phyloP scores from a whole-genome alignment of 2,329 filamentous ascomycete genomes.

The Diplodia intermedia region DNA sequence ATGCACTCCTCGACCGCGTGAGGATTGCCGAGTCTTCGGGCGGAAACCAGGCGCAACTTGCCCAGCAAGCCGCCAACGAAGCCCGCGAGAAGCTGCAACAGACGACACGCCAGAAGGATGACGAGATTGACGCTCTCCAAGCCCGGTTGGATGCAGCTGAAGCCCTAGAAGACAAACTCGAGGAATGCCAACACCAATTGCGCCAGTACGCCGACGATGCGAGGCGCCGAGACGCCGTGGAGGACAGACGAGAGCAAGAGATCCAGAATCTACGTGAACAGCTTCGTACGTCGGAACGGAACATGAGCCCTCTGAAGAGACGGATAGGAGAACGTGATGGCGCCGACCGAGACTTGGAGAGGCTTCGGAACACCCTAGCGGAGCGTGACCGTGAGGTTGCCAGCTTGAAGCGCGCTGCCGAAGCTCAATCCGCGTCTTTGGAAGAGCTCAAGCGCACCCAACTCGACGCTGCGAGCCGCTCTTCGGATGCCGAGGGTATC shows the following conservation, averaged over 20 bases:
- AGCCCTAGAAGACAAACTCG: conserved; percentile 45
- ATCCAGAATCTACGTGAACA: conserved; percentile 36
- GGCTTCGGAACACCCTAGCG: conserved; percentile 41
- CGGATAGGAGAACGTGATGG: conserved; percentile 45
- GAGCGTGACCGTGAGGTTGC: conserved; percentile 46
- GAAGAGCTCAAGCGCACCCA: conserved; percentile 42
- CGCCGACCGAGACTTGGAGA: conserved; percentile 43
- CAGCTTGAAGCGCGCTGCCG: conserved; percentile 43
- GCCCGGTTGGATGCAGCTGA: conserved; percentile 47
- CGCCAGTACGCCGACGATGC: conserved; percentile 46
- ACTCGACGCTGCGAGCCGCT: conserved; percentile 1
- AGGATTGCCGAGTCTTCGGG: conserved; percentile 50
- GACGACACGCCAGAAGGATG: conserved; percentile 47
- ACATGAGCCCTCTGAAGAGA: conserved; percentile 47
- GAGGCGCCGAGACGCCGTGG: conserved; percentile 41
- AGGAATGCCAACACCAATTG: conserved; percentile 46
- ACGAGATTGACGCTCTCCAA: conserved; percentile 48
- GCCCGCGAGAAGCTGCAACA: conserved; percentile 48
- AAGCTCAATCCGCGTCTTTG: conserved; percentile 41
- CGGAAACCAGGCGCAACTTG: conserved; percentile 50
- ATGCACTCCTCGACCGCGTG: conserved; percentile 50
- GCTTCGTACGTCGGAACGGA: conserved; percentile 43
- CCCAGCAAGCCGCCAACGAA: conserved; percentile 50
- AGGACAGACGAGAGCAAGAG: conserved; percentile 38
- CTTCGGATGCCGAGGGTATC: conserved; percentile 16